Evolutionary conservation across 352 stramenopile genomes (phyloP).

Genomic region (Pythium dissotocum): DNA sequence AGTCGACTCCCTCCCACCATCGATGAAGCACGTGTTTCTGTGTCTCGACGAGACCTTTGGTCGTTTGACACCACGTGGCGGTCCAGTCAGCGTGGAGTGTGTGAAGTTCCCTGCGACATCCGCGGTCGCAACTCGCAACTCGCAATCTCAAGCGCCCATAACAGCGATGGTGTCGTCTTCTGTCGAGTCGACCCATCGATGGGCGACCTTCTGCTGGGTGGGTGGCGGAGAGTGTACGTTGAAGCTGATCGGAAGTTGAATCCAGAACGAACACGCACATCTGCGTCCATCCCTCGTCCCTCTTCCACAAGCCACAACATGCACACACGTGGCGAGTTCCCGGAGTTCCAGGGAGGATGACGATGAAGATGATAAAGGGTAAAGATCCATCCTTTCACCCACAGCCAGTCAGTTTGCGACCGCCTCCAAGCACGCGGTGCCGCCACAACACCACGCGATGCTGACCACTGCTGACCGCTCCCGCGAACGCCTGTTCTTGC

Average conservation of each 20-base stretch:
- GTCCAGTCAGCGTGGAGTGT: not conserved
- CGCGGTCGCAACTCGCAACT: not conserved
- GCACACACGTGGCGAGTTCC: not conserved
- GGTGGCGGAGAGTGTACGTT: not conserved
- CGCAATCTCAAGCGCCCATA: not conserved
- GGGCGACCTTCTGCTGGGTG: not conserved
- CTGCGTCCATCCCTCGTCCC: not conserved
- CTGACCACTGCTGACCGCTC: not conserved
- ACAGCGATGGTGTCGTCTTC: not conserved
- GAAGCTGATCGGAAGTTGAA: not conserved
- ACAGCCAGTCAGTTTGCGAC: not conserved
- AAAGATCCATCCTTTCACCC: not conserved
- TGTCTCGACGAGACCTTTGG: not conserved
- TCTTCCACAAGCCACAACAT: not conserved
- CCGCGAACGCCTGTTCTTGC: too few species aligned
- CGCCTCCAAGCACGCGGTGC: not conserved
- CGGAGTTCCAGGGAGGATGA: not conserved
- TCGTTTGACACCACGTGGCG: not conserved
- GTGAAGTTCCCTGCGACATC: not conserved
- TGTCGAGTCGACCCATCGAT: not conserved
- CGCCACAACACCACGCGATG: not conserved
- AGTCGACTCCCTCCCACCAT: not conserved
- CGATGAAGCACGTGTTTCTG: not conserved
- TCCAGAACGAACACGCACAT: not conserved
- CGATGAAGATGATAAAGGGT: not conserved